Conservation (phyloP, 169 alveolate genomes). For the Plasmodium inui region DNA sequence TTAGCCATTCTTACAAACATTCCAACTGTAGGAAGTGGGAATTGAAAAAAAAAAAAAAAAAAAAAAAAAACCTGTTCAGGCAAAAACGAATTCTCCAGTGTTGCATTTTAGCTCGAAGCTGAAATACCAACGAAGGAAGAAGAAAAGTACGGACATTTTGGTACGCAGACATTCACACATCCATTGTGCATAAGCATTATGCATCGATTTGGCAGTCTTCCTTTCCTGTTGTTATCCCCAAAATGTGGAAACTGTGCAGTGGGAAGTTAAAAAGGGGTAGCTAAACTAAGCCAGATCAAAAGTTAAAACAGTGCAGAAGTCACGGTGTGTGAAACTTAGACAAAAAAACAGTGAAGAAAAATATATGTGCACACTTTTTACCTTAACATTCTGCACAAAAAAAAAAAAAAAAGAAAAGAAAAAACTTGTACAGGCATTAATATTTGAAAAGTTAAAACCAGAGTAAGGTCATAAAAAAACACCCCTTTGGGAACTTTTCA, state of each 20-base stretch:
- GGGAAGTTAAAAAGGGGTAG: background rate
- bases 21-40: background rate
- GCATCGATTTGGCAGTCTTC: background rate
- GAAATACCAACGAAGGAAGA: background rate
- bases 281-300: constrained; percentile 1
- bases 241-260: constrained; percentile 10
- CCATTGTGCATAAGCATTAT: background rate
- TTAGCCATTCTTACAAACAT: constrained; percentile 1
- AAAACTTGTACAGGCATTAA: background rate
- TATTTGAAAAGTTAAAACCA: background rate
- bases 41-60: background rate
- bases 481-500: background rate
- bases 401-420: no score
- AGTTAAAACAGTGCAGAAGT: background rate
- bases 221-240: background rate
- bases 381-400: background rate
- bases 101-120: constrained; percentile 12
- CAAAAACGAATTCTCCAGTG: background rate
- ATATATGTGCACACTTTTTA: constrained; percentile 9
- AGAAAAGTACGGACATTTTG: background rate
- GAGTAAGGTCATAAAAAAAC: background rate
- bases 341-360: constrained; percentile 4
- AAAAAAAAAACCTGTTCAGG: background rate
- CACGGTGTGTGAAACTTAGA: constrained; percentile 13
- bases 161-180: background rate